phyloP scores from a whole-genome alignment of 2,329 filamentous ascomycete genomes.

The Aspergillus pseudoglaucus region DNA sequence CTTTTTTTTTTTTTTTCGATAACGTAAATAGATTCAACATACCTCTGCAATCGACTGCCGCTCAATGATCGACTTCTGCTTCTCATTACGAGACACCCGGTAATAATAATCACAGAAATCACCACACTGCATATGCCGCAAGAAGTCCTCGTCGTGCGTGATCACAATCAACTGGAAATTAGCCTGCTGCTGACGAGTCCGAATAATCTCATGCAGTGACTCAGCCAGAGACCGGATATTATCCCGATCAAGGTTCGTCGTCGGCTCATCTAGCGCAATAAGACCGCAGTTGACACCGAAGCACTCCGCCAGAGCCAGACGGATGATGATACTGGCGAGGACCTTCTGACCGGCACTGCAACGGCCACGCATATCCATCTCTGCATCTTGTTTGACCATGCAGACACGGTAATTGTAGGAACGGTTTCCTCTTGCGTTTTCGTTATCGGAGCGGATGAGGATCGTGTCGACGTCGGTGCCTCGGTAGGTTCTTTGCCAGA shows the following conservation, averaged over 20 bases:
- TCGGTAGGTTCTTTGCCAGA: constrained; percentile 97
- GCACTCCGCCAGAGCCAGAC: constrained; percentile 88
- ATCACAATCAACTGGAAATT: constrained; percentile 99
- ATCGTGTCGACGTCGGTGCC: constrained; percentile 97
- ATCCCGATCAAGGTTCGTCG: constrained; percentile 90
- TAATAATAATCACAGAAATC: constrained; percentile 94
- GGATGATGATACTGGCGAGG: constrained; percentile 93
- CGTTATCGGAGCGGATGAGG: constrained; percentile 85
- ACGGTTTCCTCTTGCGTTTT: constrained; percentile 65
- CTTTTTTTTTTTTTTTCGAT: background rate
- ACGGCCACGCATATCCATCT: constrained; percentile 99
- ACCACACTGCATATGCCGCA: constrained; percentile 85
- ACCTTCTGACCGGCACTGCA: constrained; percentile 97
- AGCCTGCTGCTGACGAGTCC: constrained; percentile 70
- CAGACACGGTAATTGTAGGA: constrained; percentile 96
- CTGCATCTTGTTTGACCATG: constrained; percentile 94
- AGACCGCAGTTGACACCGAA: constrained; percentile 95
- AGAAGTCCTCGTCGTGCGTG: constrained; percentile 95
- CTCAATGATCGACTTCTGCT: constrained; percentile 82
- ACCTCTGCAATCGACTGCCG: constrained; percentile 51
- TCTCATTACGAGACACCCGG: constrained; percentile 72
- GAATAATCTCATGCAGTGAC: constrained; percentile 81
- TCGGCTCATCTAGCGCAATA: constrained; percentile 94
- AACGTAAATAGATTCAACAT: constrained; percentile 9
- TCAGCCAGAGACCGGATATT: constrained; percentile 87